Percentiles rank a stretch among this genome's conserved stretches.
Evolutionary conservation across 768 basidiomycete species (phyloP).

Genomic region (Symmetrospora coprosmae): DNA sequence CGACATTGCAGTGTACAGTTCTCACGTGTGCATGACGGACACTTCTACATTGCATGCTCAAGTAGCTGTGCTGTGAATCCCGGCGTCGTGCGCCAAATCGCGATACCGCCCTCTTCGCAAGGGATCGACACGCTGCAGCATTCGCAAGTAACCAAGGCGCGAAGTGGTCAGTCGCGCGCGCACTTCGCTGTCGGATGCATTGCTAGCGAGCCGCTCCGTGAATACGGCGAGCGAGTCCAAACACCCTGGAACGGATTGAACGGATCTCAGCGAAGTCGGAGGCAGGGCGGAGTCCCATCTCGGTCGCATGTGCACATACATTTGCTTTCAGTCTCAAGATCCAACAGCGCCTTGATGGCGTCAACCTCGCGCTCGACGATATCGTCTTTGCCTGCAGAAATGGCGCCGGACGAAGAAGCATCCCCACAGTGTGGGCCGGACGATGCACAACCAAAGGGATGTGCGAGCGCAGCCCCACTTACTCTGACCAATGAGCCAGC

Average conservation of each 20-base stretch:
- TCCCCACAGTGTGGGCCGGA: too few species aligned
- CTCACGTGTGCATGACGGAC: too few species aligned
- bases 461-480: slow-evolving; percentile 24
- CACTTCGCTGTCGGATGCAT: not conserved
- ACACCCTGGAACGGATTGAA: not conserved
- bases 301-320: slow-evolving; percentile 35
- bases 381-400: slow-evolving; percentile 46
- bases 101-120: not conserved
- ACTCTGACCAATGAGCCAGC: slow-evolving; percentile 86
- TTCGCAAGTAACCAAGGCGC: not conserved
- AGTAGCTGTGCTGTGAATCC: too few species aligned
- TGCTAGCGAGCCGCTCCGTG: not conserved
- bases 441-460: too few species aligned
- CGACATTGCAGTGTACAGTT: too few species aligned
- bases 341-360: slow-evolving; percentile 65
- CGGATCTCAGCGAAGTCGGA: not conserved
- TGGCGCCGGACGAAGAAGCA: too few species aligned
- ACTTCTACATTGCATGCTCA: too few species aligned
- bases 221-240: slow-evolving; percentile 12
- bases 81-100: slow-evolving; percentile 30
- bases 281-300: too few species aligned
- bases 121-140: not conserved
- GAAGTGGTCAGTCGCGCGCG: not conserved
- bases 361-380: slow-evolving; percentile 60
- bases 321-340: slow-evolving; percentile 83